These are phyloP conservation scores for Selenicereus undatus DNA, from an alignment of 148 eudicot genomes.

Conservation along the genomic window DNA sequence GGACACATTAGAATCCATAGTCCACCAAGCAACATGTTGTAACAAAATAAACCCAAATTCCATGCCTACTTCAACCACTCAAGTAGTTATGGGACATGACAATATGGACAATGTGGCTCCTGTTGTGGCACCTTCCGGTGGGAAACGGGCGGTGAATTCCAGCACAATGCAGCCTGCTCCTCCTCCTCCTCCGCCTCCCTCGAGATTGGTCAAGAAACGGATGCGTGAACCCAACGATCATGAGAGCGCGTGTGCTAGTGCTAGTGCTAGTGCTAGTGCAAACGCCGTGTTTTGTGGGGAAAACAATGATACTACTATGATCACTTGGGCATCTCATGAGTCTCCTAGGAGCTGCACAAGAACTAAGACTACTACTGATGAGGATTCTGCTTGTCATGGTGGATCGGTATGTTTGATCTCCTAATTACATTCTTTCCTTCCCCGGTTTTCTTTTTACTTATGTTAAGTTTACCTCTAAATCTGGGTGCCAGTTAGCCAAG, in stretches of 20 bases:
- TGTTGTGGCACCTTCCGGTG: conserved; percentile 37
- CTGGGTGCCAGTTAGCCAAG: too few relatives aligned
- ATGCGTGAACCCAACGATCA: conserved; percentile 21
- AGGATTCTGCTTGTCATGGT: conserved; percentile 59
- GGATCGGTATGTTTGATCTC: conserved; percentile 46
- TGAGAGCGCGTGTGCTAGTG: conserved; percentile 55
- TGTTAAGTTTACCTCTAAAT: too few relatives aligned
- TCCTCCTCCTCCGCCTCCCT: conserved; percentile 6
- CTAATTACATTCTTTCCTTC: neutral
- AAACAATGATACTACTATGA: conserved; percentile 41
- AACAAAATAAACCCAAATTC: conserved; percentile 26
- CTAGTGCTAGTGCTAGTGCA: conserved; percentile 56
- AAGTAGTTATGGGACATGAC: conserved; percentile 9
- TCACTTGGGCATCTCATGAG: conserved; percentile 64
- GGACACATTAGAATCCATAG: conserved; percentile 79
- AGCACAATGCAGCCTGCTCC: conserved; percentile 7
- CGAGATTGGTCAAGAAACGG: conserved; percentile 36
- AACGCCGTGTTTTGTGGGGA: conserved; percentile 46
- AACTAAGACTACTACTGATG: conserved; percentile 52
- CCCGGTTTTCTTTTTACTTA: too few relatives aligned
- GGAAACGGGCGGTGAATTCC: conserved; percentile 34
- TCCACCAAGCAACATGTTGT: conserved; percentile 54
- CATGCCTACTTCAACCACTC: neutral
- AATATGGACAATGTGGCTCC: conserved; percentile 33
- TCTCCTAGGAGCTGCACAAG: conserved; percentile 44